Evolutionary conservation across 2,329 filamentous ascomycete genomes (phyloP).

Genomic region (Thelonectria olida): DNA sequence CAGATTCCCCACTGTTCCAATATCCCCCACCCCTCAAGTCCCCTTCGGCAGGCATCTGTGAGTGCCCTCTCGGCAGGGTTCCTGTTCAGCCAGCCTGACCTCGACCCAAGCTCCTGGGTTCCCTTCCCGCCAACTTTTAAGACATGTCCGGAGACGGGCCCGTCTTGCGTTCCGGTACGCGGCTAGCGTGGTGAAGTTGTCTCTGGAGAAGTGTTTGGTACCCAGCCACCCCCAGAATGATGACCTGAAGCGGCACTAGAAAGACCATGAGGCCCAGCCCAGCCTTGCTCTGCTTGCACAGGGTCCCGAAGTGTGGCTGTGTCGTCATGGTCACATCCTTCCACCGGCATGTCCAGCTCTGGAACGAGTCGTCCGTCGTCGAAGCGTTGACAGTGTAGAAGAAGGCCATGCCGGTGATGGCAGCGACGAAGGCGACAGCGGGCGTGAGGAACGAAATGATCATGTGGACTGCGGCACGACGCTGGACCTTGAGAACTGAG

Average conservation of each 20-base stretch:
- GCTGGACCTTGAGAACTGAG: conserved; percentile 29
- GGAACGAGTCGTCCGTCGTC: conserved; percentile 60
- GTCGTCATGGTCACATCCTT: conserved; percentile 58
- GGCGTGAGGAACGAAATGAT: conserved; percentile 40
- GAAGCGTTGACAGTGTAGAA: conserved; percentile 67
- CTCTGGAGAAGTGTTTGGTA: conserved; percentile 57
- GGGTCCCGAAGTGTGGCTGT: conserved; percentile 63
- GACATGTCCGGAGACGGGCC: conserved; percentile 37
- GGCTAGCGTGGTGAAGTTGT: conserved; percentile 42
- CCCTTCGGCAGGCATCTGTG: neutral
- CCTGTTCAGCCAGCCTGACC: conserved; percentile 5
- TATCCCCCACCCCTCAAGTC: neutral
- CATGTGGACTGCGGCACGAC: conserved; percentile 28
- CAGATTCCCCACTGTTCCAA: neutral
- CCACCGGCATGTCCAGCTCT: conserved; percentile 73
- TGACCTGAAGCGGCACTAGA: conserved; percentile 65
- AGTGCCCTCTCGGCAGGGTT: neutral
- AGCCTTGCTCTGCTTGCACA: conserved; percentile 66
- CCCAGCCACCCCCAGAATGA: conserved; percentile 56
- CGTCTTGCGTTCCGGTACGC: conserved; percentile 45
- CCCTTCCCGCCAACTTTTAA: conserved; percentile 16
- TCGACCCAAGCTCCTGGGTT: conserved; percentile 22
- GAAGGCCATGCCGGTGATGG: conserved; percentile 63
- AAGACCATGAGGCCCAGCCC: conserved; percentile 64
- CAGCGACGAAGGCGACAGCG: conserved; percentile 45